phyloP scores from a whole-genome alignment of 345 rosid species.

The Salix purpurea region DNA sequence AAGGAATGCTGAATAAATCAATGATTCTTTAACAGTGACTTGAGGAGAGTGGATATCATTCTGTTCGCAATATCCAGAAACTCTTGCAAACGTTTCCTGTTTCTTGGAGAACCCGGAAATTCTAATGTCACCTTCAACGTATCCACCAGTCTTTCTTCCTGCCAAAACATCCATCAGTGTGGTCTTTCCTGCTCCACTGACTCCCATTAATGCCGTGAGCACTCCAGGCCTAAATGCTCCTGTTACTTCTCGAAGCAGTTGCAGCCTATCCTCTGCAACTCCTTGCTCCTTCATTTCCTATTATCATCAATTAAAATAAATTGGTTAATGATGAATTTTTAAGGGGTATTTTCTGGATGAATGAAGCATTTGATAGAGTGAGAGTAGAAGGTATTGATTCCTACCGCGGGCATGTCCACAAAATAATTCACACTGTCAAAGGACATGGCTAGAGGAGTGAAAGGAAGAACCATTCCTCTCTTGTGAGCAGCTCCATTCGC shows the following conservation, averaged over 20 bases:
- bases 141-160: conserved; percentile 89
- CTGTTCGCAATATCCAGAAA: conserved; percentile 91
- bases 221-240: conserved; percentile 91
- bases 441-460: conserved; percentile 76
- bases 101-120: conserved; percentile 79
- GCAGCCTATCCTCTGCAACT: conserved; percentile 60
- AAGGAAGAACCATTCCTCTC: conserved; percentile 82
- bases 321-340: not conserved
- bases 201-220: conserved; percentile 92
- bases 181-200: conserved; percentile 97
- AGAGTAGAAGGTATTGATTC: conserved; percentile 5
- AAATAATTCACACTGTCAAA: conserved; percentile 58
- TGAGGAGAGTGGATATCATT: conserved; percentile 88
- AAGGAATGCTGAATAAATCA: conserved; percentile 84
- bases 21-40: conserved; percentile 78
- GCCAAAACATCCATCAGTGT: conserved; percentile 96
- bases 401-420: conserved; percentile 82
- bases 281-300: conserved; percentile 94
- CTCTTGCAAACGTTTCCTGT: conserved; percentile 92
- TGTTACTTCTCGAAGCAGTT: conserved; percentile 66
- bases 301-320: conserved; percentile 1
- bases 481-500: conserved; percentile 30
- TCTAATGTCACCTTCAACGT: conserved; percentile 76
- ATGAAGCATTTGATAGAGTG: not conserved
- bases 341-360: not conserved